Base-by-base conservation (phyloP, 2,329 filamentous ascomycete species). In the Alternaria longipes region DNA sequence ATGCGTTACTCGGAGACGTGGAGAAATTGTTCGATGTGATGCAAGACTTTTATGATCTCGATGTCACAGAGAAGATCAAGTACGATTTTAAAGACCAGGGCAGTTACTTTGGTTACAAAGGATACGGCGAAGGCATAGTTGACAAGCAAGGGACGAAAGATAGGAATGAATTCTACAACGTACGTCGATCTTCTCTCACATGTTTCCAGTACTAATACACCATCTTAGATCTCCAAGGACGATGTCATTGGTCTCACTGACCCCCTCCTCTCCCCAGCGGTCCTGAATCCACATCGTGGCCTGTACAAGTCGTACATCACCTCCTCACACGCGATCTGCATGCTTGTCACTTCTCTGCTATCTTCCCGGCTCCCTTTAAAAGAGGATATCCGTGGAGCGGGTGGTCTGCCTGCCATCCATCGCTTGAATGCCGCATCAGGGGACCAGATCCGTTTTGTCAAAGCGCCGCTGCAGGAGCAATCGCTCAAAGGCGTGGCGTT, bases 141-240 rank as follows among this genome's bases (percentile, higher is more conserved):
- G 84, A 87, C 64, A 74, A 74, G 6, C 60, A 80, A 20, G 85
- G 85, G 0, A 85, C 82, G 6, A 71, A 74, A 26, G 84, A 86
- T 63, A 73, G 81, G 38, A 85, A 85, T 62, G 84, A 87, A 62
- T 85, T 86, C 58, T 86, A 86, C 72, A 86, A 86, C 71, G 81
- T 86, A 63, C 42, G 74, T 71, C 32, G 7, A n/a, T 8, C 16
- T 38, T 16, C 34, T n/a, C 16, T 38, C 41, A n/a, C 8, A 18
- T 24, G 14, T 3, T 3, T 9, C 16, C 24, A 22, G 1, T 20
- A 32, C 44, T 41, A 50, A 32, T 28, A 1, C 8, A 11, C 5
- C 1, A 26, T 16, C 7, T 20, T 5, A 75, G 82, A 78, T 84
- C 24, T 83, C 82, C 11, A 86, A 86, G 76, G 83, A 86, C 65